Conservation (phyloP, 2,329 filamentous ascomycete genomes). For the Aspergillus oerlinghausenensis region DNA sequence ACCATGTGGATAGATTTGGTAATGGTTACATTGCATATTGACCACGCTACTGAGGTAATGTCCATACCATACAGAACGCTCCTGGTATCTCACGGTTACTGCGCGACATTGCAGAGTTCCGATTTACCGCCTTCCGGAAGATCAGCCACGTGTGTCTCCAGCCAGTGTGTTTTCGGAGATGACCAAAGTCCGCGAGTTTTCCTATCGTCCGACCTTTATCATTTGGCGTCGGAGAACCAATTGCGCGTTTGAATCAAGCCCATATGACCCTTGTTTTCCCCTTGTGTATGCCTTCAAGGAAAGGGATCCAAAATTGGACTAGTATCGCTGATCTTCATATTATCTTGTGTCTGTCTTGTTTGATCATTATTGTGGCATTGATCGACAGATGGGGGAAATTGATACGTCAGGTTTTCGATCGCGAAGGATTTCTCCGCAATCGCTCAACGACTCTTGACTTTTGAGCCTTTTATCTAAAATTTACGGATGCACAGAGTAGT, state of each 20-base stretch:
- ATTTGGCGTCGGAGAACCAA: not conserved
- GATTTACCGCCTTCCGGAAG: slow-evolving; percentile 17
- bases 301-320: not conserved
- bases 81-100: not conserved
- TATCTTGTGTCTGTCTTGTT: not conserved
- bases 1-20: not conserved
- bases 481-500: not conserved
- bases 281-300: not conserved
- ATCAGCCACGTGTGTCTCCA: slow-evolving; percentile 16
- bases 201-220: not conserved
- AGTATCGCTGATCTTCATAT: not conserved
- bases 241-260: not conserved
- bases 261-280: not conserved
- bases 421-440: not conserved
- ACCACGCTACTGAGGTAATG: not conserved
- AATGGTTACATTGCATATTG: not conserved
- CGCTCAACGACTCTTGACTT: too few relatives aligned
- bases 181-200: not conserved
- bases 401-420: not conserved
- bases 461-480: not conserved
- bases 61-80: not conserved
- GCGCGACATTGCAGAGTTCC: slow-evolving; percentile 4
- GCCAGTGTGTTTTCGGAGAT: not conserved
- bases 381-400: not conserved
- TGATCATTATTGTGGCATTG: not conserved